phyloP scores from a whole-genome alignment of 805 yeast genomes.

The Komagataella phaffii region DNA sequence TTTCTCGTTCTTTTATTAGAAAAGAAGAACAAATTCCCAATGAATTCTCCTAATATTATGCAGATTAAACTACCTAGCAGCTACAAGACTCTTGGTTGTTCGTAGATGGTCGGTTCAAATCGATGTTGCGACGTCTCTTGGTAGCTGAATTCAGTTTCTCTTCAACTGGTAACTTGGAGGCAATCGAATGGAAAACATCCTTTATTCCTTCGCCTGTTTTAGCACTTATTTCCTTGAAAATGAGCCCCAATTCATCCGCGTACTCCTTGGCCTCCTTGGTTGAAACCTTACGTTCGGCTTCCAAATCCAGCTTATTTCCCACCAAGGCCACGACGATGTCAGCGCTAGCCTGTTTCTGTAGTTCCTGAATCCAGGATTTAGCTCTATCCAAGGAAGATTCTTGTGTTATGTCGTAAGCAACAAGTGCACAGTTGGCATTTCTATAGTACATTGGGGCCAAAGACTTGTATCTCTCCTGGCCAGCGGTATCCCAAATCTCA shows the following conservation, averaged over 20 bases:
- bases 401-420: constrained; percentile 66
- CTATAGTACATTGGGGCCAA: constrained; percentile 78
- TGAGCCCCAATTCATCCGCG: constrained; percentile 35
- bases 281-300: constrained; percentile 30
- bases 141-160: constrained; percentile 11
- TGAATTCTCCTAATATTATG: neutral
- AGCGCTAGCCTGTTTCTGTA: constrained; percentile 67
- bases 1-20: too few species aligned
- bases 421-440: constrained; percentile 68
- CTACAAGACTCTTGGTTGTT: constrained; percentile 12
- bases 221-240: constrained; percentile 45
- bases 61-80: neutral
- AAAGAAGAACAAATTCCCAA: neutral
- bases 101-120: constrained; percentile 16
- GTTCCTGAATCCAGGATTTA: constrained; percentile 65
- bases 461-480: constrained; percentile 69
- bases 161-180: constrained; percentile 27
- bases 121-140: constrained; percentile 13
- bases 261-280: constrained; percentile 36
- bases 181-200: constrained; percentile 34
- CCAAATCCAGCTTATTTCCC: constrained; percentile 68
- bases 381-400: constrained; percentile 57
- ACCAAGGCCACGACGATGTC: constrained; percentile 69
- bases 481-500: constrained; percentile 84
- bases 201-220: constrained; percentile 39